Conservation (phyloP, 2,329 filamentous ascomycete species). For the Fusarium humuli region DNA sequence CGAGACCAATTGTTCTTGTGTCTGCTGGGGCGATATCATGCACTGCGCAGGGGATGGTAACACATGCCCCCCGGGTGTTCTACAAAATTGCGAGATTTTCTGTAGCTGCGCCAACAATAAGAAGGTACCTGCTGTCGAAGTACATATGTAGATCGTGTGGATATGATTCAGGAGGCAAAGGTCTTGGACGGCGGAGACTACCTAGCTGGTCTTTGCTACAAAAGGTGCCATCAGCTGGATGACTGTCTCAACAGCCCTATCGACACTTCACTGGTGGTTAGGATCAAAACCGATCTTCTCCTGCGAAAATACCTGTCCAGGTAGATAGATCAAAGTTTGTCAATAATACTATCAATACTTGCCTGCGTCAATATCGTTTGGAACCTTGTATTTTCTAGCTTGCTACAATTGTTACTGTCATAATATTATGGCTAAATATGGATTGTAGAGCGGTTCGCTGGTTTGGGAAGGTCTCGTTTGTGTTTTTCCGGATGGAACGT, state of each 20-base stretch:
- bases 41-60: not conserved
- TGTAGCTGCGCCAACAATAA: not conserved
- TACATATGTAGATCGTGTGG: not conserved
- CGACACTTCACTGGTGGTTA: not conserved
- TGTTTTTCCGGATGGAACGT: not conserved
- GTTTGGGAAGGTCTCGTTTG: not conserved
- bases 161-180: not conserved
- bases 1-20: not conserved
- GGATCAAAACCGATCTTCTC: not conserved
- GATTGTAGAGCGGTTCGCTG: not conserved
- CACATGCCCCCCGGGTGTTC: not conserved
- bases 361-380: not conserved
- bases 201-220: not conserved
- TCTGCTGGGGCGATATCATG: not conserved
- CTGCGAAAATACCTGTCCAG: not conserved
- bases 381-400: not conserved
- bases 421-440: not conserved
- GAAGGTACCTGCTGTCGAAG: not conserved
- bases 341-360: not conserved
- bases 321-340: not conserved
- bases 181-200: not conserved
- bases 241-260: not conserved
- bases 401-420: not conserved
- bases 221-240: not conserved
- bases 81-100: not conserved